phyloP scores from a whole-genome alignment of 768 basidiomycete species.

The Rhodotorula graminis region DNA sequence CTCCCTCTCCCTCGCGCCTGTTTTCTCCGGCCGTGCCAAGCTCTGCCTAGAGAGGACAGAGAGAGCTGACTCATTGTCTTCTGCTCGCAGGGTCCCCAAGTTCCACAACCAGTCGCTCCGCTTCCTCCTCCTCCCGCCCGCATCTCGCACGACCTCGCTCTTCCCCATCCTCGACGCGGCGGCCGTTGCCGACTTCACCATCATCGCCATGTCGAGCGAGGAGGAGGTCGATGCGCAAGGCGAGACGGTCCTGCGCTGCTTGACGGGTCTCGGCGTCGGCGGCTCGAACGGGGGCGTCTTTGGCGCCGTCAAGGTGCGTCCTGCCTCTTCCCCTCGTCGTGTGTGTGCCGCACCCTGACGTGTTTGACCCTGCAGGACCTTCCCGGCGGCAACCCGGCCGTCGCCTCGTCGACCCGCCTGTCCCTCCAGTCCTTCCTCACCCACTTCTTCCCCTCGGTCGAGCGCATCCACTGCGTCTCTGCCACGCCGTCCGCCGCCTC shows the following conservation, averaged over 20 bases:
- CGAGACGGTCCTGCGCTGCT: slow-evolving; percentile 75
- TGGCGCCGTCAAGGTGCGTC: slow-evolving; percentile 35
- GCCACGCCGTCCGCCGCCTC: slow-evolving; percentile 46
- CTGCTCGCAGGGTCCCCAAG: slow-evolving; percentile 62
- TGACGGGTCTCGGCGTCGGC: slow-evolving; percentile 87
- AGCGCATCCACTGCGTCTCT: slow-evolving; percentile 66
- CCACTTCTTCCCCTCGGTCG: slow-evolving; percentile 84
- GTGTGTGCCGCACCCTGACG: no score
- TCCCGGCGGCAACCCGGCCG: slow-evolving; percentile 29
- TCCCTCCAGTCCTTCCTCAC: slow-evolving; percentile 89
- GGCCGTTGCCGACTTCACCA: slow-evolving; percentile 82
- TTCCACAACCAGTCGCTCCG: slow-evolving; percentile 74
- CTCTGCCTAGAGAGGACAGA: no score
- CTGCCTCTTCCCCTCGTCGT: background rate
- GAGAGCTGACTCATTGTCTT: background rate
- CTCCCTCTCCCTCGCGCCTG: no score
- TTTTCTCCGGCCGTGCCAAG: no score
- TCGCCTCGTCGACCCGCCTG: slow-evolving; percentile 64
- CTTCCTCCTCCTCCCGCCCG: slow-evolving; percentile 62
- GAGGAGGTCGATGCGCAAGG: slow-evolving; percentile 80
- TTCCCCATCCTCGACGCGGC: slow-evolving; percentile 78
- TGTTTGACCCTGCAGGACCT: slow-evolving; percentile 20
- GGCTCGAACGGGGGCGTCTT: slow-evolving; percentile 70
- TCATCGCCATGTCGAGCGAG: slow-evolving; percentile 73
- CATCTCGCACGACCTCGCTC: slow-evolving; percentile 46